Base-by-base conservation (phyloP, 1,139 yeast species). In the Sugiyamaella castrensis region DNA sequence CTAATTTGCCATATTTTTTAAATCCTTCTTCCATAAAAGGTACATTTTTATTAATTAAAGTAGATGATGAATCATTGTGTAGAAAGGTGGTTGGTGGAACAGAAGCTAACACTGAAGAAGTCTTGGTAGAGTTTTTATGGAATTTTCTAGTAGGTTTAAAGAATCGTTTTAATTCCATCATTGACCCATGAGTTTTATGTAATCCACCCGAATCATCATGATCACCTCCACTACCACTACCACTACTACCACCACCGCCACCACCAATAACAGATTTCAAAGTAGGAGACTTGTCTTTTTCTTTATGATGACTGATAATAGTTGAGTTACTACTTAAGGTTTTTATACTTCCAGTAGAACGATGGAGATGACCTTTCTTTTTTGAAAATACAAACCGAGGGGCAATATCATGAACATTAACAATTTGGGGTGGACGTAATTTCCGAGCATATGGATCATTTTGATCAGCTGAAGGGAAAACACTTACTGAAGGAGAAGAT, bases 1-100 rank as follows among this genome's bases (percentile, higher is more conserved):
- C 97, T 56, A 91, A 73, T 59, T 84, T 87, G 53, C 96, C 95
- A 68, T 92, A 94, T 65, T 91, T 87, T 58, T 84, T 85, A 53
- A 69, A 67, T 9, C 73, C 72, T 36, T 68, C 70, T 49, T 71
- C 73, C 52, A 66, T 64, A 53, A 71, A 71, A 8, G 74, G 74
- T 55, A 67, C 55, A 3, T 37, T 26, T 29, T 45, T 37, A 19
- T 35, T 40, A 26, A 38, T 43, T 6, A 56, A 58, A 11, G 54
- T 48, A 0, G 54, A 45, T 2, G 55, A 46, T 5, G 46, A 43
- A 41, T 40, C 48, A 31, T 43, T 39, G 9, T 37, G 58, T 38
- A 43, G 28, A 29, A 60, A 48, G 16, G 46, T 53, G 54, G 46
- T 54, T 32, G 54, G 53, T 52, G 42, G 47, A 11, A 39, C 48